These are phyloP conservation scores for Annona cherimola DNA, from an alignment of 164 flowering plant species.

Conservation along the genomic window DNA sequence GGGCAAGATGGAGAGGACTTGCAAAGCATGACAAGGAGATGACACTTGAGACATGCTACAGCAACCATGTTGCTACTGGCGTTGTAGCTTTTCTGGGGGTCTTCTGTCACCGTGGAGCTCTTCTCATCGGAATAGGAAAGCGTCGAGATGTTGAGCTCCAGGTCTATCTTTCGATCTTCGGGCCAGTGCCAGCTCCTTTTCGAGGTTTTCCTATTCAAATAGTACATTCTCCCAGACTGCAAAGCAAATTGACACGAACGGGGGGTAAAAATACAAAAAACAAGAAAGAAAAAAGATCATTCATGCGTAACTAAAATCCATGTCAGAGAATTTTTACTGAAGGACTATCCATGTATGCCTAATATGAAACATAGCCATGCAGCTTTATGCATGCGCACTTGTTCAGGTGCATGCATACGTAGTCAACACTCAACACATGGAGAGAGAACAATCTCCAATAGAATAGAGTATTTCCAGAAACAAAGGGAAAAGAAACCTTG, in stretches of 20 bases:
- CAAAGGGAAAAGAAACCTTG: too few relatives aligned
- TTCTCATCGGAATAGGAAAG: conserved; percentile 11
- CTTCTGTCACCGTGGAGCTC: not conserved
- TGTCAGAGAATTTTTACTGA: not conserved
- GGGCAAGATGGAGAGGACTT: conserved; percentile 66
- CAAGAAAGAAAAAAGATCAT: not conserved
- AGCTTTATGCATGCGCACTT: not conserved
- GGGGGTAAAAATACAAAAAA: not conserved
- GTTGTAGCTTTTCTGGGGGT: conserved; percentile 13
- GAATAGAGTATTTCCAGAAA: too few relatives aligned
- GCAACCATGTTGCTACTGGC: conserved; percentile 48
- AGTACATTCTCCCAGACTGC: conserved; percentile 68
- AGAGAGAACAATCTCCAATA: too few relatives aligned
- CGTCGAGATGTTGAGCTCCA: conserved; percentile 59
- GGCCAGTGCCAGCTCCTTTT: conserved; percentile 54
- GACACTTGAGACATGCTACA: conserved; percentile 63
- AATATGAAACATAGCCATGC: not conserved
- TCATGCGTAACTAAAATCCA: conserved; percentile 1
- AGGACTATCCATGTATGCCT: not conserved
- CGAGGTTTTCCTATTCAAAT: conserved; percentile 47
- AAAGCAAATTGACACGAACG: not conserved
- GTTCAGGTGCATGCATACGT: not conserved
- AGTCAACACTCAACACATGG: not conserved
- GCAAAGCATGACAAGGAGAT: conserved; percentile 62
- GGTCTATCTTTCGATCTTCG: conserved; percentile 42